Conservation (phyloP, 257 asterid genomes). For the Primulina tabacum region DNA sequence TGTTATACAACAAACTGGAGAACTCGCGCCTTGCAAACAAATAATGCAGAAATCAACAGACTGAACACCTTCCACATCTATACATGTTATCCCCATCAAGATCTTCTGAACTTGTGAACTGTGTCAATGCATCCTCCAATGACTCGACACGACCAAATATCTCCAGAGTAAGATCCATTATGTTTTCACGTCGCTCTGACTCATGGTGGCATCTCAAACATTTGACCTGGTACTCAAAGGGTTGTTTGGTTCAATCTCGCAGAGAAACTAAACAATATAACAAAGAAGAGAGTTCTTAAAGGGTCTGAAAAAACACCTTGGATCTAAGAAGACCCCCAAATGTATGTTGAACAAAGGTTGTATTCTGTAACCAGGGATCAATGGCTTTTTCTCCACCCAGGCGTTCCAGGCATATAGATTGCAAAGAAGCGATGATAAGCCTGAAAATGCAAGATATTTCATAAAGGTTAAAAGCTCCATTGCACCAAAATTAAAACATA, state of each 20-base stretch:
- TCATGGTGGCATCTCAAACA: conserved; percentile 74
- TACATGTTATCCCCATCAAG: conserved; percentile 93
- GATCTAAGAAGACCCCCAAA: conserved; percentile 86
- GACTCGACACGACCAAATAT: conserved; percentile 79
- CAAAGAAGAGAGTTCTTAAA: background rate
- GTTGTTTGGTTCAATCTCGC: conserved; percentile 2
- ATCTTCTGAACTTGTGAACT: conserved; percentile 78
- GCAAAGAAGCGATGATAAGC: conserved; percentile 89
- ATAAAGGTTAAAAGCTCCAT: conserved; percentile 6
- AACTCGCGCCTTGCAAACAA: background rate
- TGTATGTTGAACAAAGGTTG: conserved; percentile 73
- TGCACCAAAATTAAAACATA: conserved; percentile 3
- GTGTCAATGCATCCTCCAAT: conserved; percentile 75
- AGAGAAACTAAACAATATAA: too few species aligned
- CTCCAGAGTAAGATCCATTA: conserved; percentile 87
- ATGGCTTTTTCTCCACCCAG: conserved; percentile 73
- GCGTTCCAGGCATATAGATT: conserved; percentile 75
- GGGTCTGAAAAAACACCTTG: conserved; percentile 44
- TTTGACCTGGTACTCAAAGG: conserved; percentile 51
- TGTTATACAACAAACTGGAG: conserved; percentile 6
- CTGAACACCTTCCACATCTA: conserved; percentile 63
- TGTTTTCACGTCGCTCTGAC: conserved; percentile 67
- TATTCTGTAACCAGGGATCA: conserved; percentile 73
- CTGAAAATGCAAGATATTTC: conserved; percentile 33
- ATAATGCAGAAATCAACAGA: conserved; percentile 7